Percentiles rank a stretch among this genome's conserved stretches.
Evolutionary conservation across 805 yeast genomes (phyloP).

Genomic region (Clavispora carvajalis): DNA sequence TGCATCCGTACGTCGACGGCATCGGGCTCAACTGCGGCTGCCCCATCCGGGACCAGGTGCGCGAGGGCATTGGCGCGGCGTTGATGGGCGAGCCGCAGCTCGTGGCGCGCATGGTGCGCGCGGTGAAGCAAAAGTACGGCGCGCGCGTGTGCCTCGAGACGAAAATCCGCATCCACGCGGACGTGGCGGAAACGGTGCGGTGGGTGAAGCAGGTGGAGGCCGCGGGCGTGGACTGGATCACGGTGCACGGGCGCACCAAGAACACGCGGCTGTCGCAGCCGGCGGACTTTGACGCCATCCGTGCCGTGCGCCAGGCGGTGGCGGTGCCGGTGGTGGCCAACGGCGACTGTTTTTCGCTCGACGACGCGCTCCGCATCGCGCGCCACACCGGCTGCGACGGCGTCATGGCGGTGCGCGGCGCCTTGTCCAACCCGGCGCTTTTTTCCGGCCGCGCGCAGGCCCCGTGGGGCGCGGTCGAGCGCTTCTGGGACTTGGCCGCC

Average conservation of each 20-base stretch:
- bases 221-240: slow-evolving; percentile 90
- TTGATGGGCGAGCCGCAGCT: slow-evolving; percentile 77
- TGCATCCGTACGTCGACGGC: slow-evolving; percentile 88
- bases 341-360: slow-evolving; percentile 80
- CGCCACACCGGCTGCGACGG: slow-evolving; percentile 77
- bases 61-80: slow-evolving; percentile 97
- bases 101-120: slow-evolving; percentile 77
- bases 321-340: slow-evolving; percentile 88
- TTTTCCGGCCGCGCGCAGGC: slow-evolving; percentile 69
- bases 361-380: slow-evolving; percentile 62
- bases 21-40: slow-evolving; percentile 96
- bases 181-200: slow-evolving; percentile 63
- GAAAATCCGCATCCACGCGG: slow-evolving; percentile 82
- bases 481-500: slow-evolving; percentile 71
- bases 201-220: slow-evolving; percentile 71
- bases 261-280: slow-evolving; percentile 81
- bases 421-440: slow-evolving; percentile 79
- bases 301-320: slow-evolving; percentile 49
- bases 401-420: slow-evolving; percentile 92
- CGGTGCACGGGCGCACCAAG: slow-evolving; percentile 90
- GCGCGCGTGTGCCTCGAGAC: slow-evolving; percentile 75
- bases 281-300: slow-evolving; percentile 78
- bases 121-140: slow-evolving; percentile 74
- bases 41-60: slow-evolving; percentile 89
- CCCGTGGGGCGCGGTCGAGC: slow-evolving; percentile 90